Percentiles rank a stretch among this genome's conserved stretches.
phyloP scores from a whole-genome alignment of 2,329 filamentous ascomycete genomes.

The Ophiostoma himal-ulmi region DNA sequence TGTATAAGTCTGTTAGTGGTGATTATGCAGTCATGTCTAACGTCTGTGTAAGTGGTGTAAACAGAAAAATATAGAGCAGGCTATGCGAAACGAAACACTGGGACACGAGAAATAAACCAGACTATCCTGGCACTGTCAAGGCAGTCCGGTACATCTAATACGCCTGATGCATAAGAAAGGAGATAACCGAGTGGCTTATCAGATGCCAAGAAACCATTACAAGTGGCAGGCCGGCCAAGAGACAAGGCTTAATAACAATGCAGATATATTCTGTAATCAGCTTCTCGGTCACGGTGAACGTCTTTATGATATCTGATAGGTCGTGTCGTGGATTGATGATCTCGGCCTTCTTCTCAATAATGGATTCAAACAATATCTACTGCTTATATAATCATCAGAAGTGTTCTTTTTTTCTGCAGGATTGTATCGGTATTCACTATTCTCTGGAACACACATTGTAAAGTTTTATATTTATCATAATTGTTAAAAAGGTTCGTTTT shows the following conservation, averaged over 20 bases:
- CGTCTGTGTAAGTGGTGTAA: no score
- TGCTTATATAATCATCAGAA: no score
- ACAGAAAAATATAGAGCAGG: not conserved
- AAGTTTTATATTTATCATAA: no score
- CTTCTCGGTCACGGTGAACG: not conserved
- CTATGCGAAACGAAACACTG: conserved; percentile 1
- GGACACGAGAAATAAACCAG: not conserved
- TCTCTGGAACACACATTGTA: no score
- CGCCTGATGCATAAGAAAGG: not conserved
- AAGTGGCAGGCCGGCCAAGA: not conserved
- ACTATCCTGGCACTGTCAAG: not conserved
- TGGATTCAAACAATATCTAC: no score
- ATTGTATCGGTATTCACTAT: no score
- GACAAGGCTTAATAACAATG: not conserved
- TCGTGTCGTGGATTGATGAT: not conserved
- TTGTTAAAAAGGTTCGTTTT: no score
- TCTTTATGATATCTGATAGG: not conserved
- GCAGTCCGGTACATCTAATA: not conserved
- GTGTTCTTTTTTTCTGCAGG: no score
- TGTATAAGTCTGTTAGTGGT: not conserved
- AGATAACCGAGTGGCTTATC: not conserved
- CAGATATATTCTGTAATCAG: not conserved
- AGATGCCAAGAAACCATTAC: not conserved
- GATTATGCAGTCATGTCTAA: not conserved
- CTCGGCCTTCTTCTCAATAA: no score